Percentiles rank a stretch among this genome's conserved stretches.
These are phyloP conservation scores for Willaertia magna DNA, from an alignment of 208 protist genomes.

Conservation along the genomic window DNA sequence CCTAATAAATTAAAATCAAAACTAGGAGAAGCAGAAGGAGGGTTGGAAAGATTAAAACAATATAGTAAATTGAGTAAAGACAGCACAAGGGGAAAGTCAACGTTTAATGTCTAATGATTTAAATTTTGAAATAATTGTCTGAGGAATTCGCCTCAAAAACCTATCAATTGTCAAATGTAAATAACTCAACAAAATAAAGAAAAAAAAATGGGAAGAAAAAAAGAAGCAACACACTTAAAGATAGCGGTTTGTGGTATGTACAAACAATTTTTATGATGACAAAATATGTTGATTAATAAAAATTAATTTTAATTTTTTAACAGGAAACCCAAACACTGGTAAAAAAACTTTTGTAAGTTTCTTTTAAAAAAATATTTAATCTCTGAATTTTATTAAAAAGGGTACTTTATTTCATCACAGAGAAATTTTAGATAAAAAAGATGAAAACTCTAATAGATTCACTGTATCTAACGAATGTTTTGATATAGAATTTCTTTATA, in stretches of 20 bases:
- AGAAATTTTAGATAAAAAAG: neutral
- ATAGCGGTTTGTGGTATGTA: neutral
- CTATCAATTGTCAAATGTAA: too few relatives aligned
- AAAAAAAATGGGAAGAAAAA: neutral
- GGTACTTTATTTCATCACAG: neutral
- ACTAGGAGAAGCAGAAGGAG: neutral
- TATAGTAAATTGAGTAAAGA: neutral
- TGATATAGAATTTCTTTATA: neutral
- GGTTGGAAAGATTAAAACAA: neutral
- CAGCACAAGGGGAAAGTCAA: neutral
- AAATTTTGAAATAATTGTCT: too few relatives aligned
- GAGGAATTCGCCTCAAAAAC: too few relatives aligned
- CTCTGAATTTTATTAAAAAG: neutral
- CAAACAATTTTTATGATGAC: too few relatives aligned
- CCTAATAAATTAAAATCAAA: neutral
- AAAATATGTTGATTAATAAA: too few relatives aligned
- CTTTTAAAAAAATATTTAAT: too few relatives aligned
- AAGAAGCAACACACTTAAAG: neutral
- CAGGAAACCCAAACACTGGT: neutral
- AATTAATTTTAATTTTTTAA: too few relatives aligned
- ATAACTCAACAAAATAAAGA: too few relatives aligned
- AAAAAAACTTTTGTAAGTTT: neutral
- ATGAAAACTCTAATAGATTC: neutral
- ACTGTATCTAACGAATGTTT: neutral
- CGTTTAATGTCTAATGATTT: neutral